These are phyloP conservation scores for Achaetomium macrosporum DNA, from an alignment of 2,329 filamentous ascomycete species.

Conservation along the genomic window DNA sequence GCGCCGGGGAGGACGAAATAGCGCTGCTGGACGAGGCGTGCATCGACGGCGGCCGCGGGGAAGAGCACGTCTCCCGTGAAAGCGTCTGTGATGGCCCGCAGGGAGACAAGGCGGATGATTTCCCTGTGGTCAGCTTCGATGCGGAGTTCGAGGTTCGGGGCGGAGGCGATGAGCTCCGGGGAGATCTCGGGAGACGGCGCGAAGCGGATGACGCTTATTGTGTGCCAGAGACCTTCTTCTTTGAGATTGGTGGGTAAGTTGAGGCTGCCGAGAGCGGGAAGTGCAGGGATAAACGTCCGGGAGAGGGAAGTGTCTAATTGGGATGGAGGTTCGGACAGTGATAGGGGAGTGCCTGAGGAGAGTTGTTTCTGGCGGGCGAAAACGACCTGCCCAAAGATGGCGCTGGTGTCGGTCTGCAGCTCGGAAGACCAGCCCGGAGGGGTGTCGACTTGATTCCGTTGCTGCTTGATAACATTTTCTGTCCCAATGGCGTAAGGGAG, in stretches of 20 bases:
- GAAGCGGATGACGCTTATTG: conserved; percentile 43
- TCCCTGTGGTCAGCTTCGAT: conserved; percentile 32
- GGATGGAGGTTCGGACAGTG: conserved; percentile 12
- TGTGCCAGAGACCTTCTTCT: conserved; percentile 22
- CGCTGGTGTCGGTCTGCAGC: conserved; percentile 30
- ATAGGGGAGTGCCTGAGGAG: conserved; percentile 3
- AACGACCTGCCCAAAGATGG: conserved; percentile 49
- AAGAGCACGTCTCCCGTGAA: conserved; percentile 41
- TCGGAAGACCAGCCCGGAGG: conserved; percentile 18
- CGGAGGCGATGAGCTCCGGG: conserved; percentile 8
- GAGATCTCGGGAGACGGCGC: conserved; percentile 30
- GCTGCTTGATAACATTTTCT: neutral
- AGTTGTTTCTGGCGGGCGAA: conserved; percentile 26
- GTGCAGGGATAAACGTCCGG: conserved; percentile 39
- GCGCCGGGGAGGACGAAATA: conserved; percentile 28
- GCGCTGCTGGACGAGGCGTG: conserved; percentile 39
- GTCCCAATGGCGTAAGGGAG: conserved; percentile 20
- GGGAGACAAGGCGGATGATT: conserved; percentile 29
- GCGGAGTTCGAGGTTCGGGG: conserved; percentile 34
- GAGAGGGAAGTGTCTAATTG: conserved; percentile 17
- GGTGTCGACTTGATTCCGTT: neutral
- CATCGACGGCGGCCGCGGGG: conserved; percentile 42
- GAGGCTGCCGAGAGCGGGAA: conserved; percentile 44
- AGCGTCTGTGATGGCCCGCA: conserved; percentile 36
- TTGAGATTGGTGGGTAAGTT: conserved; percentile 33